Evolutionary conservation across 2,329 filamentous ascomycete genomes (phyloP), one percentile per base, ranked within the genome.

Genomic region (Tolypocladium ophioglossoides): DNA sequence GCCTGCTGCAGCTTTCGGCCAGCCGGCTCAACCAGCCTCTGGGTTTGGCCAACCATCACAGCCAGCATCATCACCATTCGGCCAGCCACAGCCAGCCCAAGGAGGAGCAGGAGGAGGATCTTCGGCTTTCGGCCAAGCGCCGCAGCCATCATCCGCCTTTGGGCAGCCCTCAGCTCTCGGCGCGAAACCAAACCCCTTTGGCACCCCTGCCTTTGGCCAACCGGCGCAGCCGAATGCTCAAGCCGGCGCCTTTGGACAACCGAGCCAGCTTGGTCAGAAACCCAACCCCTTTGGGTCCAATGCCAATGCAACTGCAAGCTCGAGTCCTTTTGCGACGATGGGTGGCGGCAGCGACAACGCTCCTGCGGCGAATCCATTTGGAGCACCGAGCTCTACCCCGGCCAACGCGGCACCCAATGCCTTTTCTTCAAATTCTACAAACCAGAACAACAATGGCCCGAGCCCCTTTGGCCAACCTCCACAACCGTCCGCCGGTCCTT

Each of bases 151-250:
- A 34, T 62, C 68, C 16, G 59, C 67, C 0, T 75, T 76, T 55
- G 73, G 74, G 1, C 74, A 77, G 53, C 68, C 75, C 34, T 66
- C 72, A 39, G 55, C 63, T 2, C 54, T 70, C 32, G 69, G 66
- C 12, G 58, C 62, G 24, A 66, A 66, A 18, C 62, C 66, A 14
- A 72, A 63, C 57, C 64, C 71, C 1, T 72, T 74, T 57, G 68
- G 65, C 39, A 41, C 61, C 39, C 62, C 66, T 2, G 64, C 67
- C 0, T 70, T 67, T 53, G 70, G 64, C 2, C 72, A 72, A 54
- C 61, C 72, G 22, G 60, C 66, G 52, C 67, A 71, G 48, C 60
- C 65, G n/a, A 63, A 46, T 53, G 61, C 56, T 8, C 58, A 61
- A 54, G 58, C 57, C 18, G 64, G 52, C 48, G 62, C 61, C 3